Evolutionary conservation across 2,329 filamentous ascomycete species (phyloP).

Genomic region (Trichoderma sp.): DNA sequence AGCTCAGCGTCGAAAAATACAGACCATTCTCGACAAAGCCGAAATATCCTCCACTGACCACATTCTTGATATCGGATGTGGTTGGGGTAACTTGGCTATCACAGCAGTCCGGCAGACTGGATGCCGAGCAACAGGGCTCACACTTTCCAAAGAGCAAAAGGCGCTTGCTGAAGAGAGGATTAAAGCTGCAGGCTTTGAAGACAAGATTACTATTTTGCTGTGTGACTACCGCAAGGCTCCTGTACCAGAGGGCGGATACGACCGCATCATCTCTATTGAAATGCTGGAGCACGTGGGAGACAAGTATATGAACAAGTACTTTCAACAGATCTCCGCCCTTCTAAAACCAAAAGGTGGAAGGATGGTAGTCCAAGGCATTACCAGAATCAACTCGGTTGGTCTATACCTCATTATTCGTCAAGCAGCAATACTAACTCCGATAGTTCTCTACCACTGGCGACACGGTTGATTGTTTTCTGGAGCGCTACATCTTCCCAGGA

Average conservation of each 20-base stretch:
- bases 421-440: neutral
- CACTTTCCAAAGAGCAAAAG: slow-evolving; percentile 67
- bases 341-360: slow-evolving; percentile 64
- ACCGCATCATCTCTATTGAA: slow-evolving; percentile 71
- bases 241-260: slow-evolving; percentile 53
- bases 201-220: slow-evolving; percentile 61
- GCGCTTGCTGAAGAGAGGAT: slow-evolving; percentile 64
- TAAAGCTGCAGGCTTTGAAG: slow-evolving; percentile 54
- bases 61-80: slow-evolving; percentile 70
- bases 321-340: slow-evolving; percentile 59
- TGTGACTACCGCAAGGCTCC: slow-evolving; percentile 66
- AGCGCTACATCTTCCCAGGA: slow-evolving; percentile 70
- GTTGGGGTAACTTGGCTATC: slow-evolving; percentile 72
- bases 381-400: slow-evolving; percentile 43
- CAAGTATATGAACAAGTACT: slow-evolving; percentile 66
- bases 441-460: neutral
- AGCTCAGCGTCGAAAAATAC: slow-evolving; percentile 67
- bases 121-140: slow-evolving; percentile 66
- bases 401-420: neutral
- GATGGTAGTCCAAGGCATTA: slow-evolving; percentile 72
- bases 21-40: slow-evolving; percentile 62
- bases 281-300: slow-evolving; percentile 73
- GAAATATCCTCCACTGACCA: slow-evolving; percentile 63
- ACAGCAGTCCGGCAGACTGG: slow-evolving; percentile 63
- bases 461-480: neutral